Base-by-base conservation (phyloP, 148 eudicot genomes). In the Rhododendron williamsianum region DNA sequence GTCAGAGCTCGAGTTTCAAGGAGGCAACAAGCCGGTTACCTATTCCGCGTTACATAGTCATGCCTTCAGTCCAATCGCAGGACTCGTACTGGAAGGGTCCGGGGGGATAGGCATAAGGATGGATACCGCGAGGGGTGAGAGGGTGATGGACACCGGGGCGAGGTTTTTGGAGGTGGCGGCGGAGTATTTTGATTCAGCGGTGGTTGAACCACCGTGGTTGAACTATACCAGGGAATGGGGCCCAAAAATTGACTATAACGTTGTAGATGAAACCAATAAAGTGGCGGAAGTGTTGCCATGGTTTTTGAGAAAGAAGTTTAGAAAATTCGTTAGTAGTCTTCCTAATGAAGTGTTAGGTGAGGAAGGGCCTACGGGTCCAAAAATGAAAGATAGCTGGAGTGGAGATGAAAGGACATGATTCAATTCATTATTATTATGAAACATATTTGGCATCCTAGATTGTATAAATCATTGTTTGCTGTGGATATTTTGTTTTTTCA, bases 351-450 rank as follows among this genome's bases (percentile, higher is more conserved):
- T 89, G 82, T 82, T 89, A 18, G 92, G 91, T 60, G 91, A 91
- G 49, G 85, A 91, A 81, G 92, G 92, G 74, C 92, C 92, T 5
- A 87, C 86, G 45, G 92, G 92, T 6, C 92, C 92, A 38, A 89
- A 87, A 65, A 77, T 46, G 80, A 91, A 91, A 76, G 85, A 87
- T 41, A 86, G 52, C 69, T 91, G 92, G 92, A 23, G 19, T 84
- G 92, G 89, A 63, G 92, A 91, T 86, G 92, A 91, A 73, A 87
- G 69, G 83, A 13, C 25, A 41, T 87, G 30, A 87, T 38, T 52
- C 30, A 1, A 4, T 49, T 52, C 19, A 27, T n/a, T 49, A 73
- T 36, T 54, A 18, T 16, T 49, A 49, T 49, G 54, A 49, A 51
- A 73, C 30, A 73, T 2, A 73, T 73, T 73, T 18, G 45, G 46